A percentile compares a stretch with the other conserved stretches of the same genome.
Evolutionary conservation across 129 eudicot genomes (phyloP).

Genomic region (Artemisia argyi): DNA sequence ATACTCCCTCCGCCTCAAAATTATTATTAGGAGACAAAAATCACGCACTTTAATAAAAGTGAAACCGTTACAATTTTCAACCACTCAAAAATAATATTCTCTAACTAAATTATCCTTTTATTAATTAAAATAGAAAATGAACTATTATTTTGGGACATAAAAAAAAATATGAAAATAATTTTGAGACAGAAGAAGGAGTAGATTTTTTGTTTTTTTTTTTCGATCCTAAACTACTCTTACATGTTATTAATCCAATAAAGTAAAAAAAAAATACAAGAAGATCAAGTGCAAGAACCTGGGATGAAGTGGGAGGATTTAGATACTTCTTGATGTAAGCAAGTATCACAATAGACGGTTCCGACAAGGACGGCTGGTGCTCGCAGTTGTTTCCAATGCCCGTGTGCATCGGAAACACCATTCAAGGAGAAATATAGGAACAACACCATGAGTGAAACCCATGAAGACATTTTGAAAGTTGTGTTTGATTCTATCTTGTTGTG

Average conservation of each 20-base stretch:
- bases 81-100: too few species aligned
- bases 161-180: too few species aligned
- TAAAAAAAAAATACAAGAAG: background rate
- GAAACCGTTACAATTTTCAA: too few species aligned
- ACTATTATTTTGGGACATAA: too few species aligned
- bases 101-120: too few species aligned
- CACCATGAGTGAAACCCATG: constrained; percentile 43
- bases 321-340: constrained; percentile 59
- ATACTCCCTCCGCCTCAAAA: too few species aligned
- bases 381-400: constrained; percentile 34
- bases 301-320: constrained; percentile 65
- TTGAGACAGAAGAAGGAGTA: too few species aligned
- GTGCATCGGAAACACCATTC: constrained; percentile 29
- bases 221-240: background rate
- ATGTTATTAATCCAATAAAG: background rate
- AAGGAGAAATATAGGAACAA: constrained; percentile 37
- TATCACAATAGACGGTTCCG: constrained; percentile 85
- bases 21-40: too few species aligned
- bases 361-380: constrained; percentile 54
- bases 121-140: too few species aligned
- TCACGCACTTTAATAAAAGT: too few species aligned
- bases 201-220: too few species aligned
- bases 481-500: constrained; percentile 15
- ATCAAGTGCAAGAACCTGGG: constrained; percentile 47
- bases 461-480: constrained; percentile 42